phyloP scores from a whole-genome alignment of 1,284 basidiomycete species.

The Cutaneotrichosporon spelunceum region DNA sequence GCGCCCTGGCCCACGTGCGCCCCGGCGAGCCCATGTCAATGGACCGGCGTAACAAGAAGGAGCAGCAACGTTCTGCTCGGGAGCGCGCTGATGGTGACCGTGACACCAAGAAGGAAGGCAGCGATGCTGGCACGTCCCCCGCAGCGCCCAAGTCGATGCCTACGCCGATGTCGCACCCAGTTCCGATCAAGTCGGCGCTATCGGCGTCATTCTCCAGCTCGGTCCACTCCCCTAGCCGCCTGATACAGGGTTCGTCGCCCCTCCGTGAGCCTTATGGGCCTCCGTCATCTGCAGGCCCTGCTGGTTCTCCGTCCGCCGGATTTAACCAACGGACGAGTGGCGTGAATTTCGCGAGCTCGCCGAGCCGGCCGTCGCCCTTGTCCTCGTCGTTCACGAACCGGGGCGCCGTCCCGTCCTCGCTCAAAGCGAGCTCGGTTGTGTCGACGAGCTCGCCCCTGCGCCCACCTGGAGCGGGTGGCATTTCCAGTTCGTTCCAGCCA shows the following conservation, averaged over 20 bases:
- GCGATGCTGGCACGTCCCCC: slow-evolving; percentile 18
- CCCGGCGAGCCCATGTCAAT: slow-evolving; percentile 91
- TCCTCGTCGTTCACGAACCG: slow-evolving; percentile 38
- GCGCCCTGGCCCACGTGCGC: slow-evolving; percentile 82
- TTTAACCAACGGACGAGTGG: slow-evolving; percentile 34
- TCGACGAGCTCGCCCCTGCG: slow-evolving; percentile 36
- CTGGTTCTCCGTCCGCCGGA: slow-evolving; percentile 41
- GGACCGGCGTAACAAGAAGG: slow-evolving; percentile 98
- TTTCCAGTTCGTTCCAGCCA: slow-evolving; percentile 46
- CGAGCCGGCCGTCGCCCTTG: slow-evolving; percentile 42
- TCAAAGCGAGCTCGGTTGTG: slow-evolving; percentile 34
- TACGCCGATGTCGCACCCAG: slow-evolving; percentile 30
- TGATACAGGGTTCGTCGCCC: slow-evolving; percentile 35
- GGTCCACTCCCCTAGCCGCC: slow-evolving; percentile 19
- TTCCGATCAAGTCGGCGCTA: slow-evolving; percentile 46
- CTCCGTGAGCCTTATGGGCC: slow-evolving; percentile 48
- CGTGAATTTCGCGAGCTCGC: slow-evolving; percentile 40
- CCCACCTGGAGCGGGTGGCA: slow-evolving; percentile 36
- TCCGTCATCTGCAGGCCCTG: slow-evolving; percentile 32
- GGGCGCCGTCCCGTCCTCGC: slow-evolving; percentile 23
- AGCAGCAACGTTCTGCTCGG: slow-evolving; percentile 68
- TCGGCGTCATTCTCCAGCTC: slow-evolving; percentile 39
- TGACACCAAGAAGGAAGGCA: slow-evolving; percentile 9
- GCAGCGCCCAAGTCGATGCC: slow-evolving; percentile 12
- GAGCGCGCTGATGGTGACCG: slow-evolving; percentile 25